Percentiles rank a stretch among this genome's conserved stretches.
phyloP scores from a whole-genome alignment of 352 stramenopile genomes.

The Globisporangium apiculatum region DNA sequence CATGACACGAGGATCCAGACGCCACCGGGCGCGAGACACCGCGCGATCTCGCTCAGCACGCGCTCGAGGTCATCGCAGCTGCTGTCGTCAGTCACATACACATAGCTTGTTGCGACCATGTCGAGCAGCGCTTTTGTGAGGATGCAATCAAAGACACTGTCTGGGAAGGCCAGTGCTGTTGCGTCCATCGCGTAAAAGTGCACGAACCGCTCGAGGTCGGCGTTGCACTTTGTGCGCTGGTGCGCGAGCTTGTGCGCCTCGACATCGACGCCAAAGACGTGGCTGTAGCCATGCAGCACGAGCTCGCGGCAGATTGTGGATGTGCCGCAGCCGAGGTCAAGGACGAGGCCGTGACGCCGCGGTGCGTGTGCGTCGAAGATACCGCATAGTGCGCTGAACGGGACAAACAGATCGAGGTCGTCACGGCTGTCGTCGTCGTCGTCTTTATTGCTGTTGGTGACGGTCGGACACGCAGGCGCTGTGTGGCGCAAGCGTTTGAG shows the following conservation, averaged over 20 bases:
- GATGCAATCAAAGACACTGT: slow-evolving; percentile 20
- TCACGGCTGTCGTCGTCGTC: background rate
- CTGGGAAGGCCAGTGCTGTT: slow-evolving; percentile 11
- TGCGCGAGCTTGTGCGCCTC: slow-evolving; percentile 11
- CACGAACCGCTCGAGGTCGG: slow-evolving; percentile 13
- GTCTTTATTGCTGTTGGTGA: background rate
- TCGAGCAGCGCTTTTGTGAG: slow-evolving; percentile 25
- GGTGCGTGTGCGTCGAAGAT: slow-evolving; percentile 7
- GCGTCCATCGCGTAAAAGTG: slow-evolving; percentile 16
- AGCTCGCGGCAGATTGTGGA: slow-evolving; percentile 23
- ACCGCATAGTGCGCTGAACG: slow-evolving; percentile 5
- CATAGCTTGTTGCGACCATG: slow-evolving; percentile 13
- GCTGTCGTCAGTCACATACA: background rate
- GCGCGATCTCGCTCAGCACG: slow-evolving; percentile 15
- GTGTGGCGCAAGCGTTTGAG: background rate
- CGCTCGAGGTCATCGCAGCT: slow-evolving; percentile 9
- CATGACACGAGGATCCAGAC: slow-evolving; percentile 18
- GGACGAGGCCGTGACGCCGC: slow-evolving; percentile 4
- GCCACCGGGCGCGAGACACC: slow-evolving; percentile 23
- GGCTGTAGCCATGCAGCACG: slow-evolving; percentile 18
- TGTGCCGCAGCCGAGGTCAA: slow-evolving; percentile 27
- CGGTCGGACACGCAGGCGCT: too few species aligned
- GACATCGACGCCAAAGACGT: slow-evolving; percentile 18
- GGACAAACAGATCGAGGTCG: slow-evolving; percentile 5
- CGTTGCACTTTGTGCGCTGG: slow-evolving; percentile 9